Percentiles rank a stretch among this genome's conserved stretches.
Conservation (phyloP, 2,329 filamentous ascomycete genomes). For the Ceratocystis cubensis region DNA sequence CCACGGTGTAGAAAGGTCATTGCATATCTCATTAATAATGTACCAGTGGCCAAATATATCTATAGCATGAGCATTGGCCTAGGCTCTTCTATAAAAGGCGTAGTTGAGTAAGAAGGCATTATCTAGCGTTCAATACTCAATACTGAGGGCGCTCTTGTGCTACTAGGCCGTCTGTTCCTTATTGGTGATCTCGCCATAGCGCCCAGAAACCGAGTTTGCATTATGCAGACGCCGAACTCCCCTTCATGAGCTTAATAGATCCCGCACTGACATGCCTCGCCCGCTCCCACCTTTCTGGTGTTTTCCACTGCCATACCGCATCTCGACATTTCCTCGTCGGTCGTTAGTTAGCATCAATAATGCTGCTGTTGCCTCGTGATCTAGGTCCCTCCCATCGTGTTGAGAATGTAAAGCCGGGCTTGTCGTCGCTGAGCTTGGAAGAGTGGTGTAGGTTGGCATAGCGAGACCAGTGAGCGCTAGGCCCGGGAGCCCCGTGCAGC, state of each 20-base stretch:
- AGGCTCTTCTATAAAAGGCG: background rate
- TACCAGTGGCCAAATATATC: background rate
- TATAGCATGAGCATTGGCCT: background rate
- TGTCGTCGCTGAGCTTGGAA: conserved; percentile 41
- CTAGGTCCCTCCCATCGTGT: conserved; percentile 34
- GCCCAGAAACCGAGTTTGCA: no score
- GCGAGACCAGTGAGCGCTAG: background rate
- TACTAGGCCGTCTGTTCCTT: background rate
- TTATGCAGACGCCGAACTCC: background rate
- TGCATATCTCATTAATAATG: background rate
- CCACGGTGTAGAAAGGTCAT: background rate
- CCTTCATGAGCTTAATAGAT: conserved; percentile 34
- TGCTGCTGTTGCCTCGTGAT: conserved; percentile 74
- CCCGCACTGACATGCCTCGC: conserved; percentile 42
- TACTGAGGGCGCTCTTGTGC: background rate
- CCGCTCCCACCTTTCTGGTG: conserved; percentile 30
- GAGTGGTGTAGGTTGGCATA: conserved; percentile 28
- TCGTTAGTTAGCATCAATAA: conserved; percentile 79
- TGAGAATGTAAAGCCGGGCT: conserved; percentile 46
- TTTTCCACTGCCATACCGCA: conserved; percentile 37
- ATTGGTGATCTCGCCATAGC: no score
- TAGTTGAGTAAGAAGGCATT: background rate
- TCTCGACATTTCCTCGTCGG: conserved; percentile 38
- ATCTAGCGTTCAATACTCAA: background rate
- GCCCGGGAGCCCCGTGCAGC: background rate